These are phyloP conservation scores for Boletus mariae DNA, from an alignment of 1,284 basidiomycete species.

Conservation along the genomic window DNA sequence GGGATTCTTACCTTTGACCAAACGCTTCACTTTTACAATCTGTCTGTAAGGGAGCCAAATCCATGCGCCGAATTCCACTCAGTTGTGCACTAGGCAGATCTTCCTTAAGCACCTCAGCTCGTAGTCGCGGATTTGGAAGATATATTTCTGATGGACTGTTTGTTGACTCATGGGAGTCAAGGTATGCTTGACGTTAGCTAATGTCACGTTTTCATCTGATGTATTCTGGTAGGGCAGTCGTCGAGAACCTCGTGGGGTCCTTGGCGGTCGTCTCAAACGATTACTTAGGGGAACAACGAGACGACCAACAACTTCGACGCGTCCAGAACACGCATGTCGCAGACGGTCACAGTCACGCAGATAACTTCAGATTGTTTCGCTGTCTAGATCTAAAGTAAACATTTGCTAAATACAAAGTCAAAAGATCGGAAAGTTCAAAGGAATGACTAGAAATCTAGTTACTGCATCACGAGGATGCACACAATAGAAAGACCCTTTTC, in stretches of 20 bases:
- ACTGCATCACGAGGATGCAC: no score
- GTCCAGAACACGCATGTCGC: no score
- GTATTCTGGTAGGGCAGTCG: slow-evolving; percentile 41
- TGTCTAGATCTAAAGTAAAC: no score
- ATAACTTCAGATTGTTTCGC: no score
- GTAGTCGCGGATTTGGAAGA: slow-evolving; percentile 90
- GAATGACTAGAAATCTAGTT: no score
- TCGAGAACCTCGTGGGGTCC: slow-evolving; percentile 62
- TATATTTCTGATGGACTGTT: slow-evolving; percentile 84
- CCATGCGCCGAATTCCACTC: slow-evolving; percentile 19
- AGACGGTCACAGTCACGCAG: no score
- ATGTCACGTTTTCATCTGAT: slow-evolving; percentile 9
- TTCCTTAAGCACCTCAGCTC: slow-evolving; percentile 69
- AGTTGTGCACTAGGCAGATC: slow-evolving; percentile 43
- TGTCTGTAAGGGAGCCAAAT: slow-evolving; percentile 61
- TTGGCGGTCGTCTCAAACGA: no score
- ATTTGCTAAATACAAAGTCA: no score
- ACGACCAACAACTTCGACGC: no score
- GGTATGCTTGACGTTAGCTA: slow-evolving; percentile 40
- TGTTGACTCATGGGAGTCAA: slow-evolving; percentile 71
- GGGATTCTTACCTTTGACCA: slow-evolving; percentile 86
- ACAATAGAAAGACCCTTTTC: no score
- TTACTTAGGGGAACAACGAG: no score
- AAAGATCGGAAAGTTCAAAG: no score
- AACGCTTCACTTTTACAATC: slow-evolving; percentile 86